phyloP scores from a whole-genome alignment of 2,329 filamentous ascomycete genomes.

The Penicillium sclerotigenum region DNA sequence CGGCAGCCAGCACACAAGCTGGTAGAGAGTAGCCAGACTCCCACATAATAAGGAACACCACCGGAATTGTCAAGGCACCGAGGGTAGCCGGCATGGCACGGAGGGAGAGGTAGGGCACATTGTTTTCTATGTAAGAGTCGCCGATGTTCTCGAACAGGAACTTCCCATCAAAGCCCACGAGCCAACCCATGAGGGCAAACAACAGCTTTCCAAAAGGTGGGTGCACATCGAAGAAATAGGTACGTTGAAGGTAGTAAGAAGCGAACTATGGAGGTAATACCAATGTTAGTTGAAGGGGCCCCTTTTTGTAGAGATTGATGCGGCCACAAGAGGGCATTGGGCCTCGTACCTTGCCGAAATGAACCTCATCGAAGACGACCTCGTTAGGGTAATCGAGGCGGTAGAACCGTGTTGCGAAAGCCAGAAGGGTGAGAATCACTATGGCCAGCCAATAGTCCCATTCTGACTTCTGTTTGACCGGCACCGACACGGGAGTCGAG shows the following conservation, averaged over 20 bases:
- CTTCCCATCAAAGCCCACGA: constrained; percentile 93
- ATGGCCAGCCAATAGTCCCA: constrained; percentile 82
- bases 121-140: constrained; percentile 95
- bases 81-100: constrained; percentile 88
- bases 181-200: constrained; percentile 94
- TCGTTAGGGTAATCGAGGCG: constrained; percentile 92
- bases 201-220: constrained; percentile 97
- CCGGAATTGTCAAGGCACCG: constrained; percentile 88
- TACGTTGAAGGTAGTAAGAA: constrained; percentile 84
- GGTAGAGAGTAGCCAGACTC: constrained; percentile 97
- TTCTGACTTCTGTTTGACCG: constrained; percentile 51
- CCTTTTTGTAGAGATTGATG: constrained; percentile 1
- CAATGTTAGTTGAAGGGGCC: constrained; percentile 15
- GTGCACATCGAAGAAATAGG: constrained; percentile 99
- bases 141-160: constrained; percentile 99
- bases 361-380: constrained; percentile 98
- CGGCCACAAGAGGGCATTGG: neutral
- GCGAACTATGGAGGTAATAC: constrained; percentile 40
- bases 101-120: constrained; percentile 95
- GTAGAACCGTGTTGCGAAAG: constrained; percentile 91
- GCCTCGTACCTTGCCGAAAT: constrained; percentile 90
- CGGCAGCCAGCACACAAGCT: constrained; percentile 80
- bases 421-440: constrained; percentile 71
- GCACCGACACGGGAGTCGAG: constrained; percentile 19
- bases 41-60: constrained; percentile 98